Base-by-base conservation (phyloP, 345 rosid species). In the Punica granatum region DNA sequence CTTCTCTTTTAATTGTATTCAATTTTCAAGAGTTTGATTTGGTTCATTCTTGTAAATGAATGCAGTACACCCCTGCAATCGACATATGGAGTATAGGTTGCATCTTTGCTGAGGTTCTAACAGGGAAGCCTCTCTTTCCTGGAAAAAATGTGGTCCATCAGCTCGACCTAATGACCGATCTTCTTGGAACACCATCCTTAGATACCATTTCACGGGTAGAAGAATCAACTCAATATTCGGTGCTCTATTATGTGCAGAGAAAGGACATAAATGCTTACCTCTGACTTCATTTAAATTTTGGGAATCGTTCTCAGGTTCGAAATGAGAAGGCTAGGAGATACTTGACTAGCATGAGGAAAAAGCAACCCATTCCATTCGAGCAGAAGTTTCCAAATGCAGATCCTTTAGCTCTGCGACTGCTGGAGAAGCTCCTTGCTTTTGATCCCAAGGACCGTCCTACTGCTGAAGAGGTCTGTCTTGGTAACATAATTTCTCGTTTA, bases 51-150 rank as follows among this genome's bases (percentile, higher is more conserved):
- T 67, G 26, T 30, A 60, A 71, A 63, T 74, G 67, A 66, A 35
- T 85, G 75, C 88, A 92, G 98, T 92, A 92, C 78, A 92, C 98
- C 35, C 94, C 98, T 21, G 97, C 98, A 65, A 90, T 92, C 72
- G 98, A 92, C 73, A 84, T 92, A 67, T 92, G 98, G 98, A 86
- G 98, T 74, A 92, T 92, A 76, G 97, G 98, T 66, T 90, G 97
- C 84, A 92, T 92, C 75, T 92, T 92, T 70, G 98, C 96, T 23
- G 98, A 92, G 73, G 96, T 92, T 58, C 76, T 90, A 72, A 85
- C 83, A 15, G 97, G 98, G 68, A 88, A 83, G 68, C 98, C 97
- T 15, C 81, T 92, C 65, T 92, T 90, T 79, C 97, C 98, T 68
- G 97, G 98, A 21, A 92, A 92, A 78, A 90, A 92, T 75, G 97